Evolutionary conservation across 495 filamentous ascomycete genomes (phyloP).

Genomic region (Arthonia radiata): DNA sequence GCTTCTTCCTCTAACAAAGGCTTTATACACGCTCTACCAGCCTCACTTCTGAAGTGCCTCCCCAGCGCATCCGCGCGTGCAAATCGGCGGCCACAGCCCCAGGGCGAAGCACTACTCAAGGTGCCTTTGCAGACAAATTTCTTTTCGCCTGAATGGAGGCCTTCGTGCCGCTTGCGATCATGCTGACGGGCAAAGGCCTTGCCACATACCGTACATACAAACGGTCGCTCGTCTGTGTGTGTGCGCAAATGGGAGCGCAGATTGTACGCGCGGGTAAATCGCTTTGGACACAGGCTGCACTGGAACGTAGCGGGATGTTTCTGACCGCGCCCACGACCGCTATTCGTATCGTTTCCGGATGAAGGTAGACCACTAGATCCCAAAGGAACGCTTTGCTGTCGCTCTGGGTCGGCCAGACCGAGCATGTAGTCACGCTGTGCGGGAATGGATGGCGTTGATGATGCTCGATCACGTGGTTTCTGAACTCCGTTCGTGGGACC

Average conservation of each 20-base stretch:
- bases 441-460: slow-evolving; percentile 62
- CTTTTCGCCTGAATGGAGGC: slow-evolving; percentile 77
- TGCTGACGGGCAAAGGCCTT: slow-evolving; percentile 94
- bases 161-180: slow-evolving; percentile 77
- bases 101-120: slow-evolving; percentile 53
- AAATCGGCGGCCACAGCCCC: slow-evolving; percentile 86
- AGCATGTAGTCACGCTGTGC: slow-evolving; percentile 81
- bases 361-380: too few relatives aligned
- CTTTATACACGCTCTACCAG: slow-evolving; percentile 87
- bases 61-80: slow-evolving; percentile 88
- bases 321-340: slow-evolving; percentile 49
- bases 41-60: slow-evolving; percentile 90
- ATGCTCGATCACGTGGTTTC: slow-evolving; percentile 35
- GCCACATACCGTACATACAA: slow-evolving; percentile 86
- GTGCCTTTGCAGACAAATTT: slow-evolving; percentile 92
- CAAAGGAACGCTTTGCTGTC: too few relatives aligned
- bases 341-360: slow-evolving; percentile 21
- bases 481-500: too few relatives aligned
- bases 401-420: slow-evolving; percentile 68
- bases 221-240: slow-evolving; percentile 78
- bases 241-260: slow-evolving; percentile 77
- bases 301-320: slow-evolving; percentile 91
- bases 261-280: slow-evolving; percentile 76
- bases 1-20: slow-evolving; percentile 79
- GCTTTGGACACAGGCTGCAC: slow-evolving; percentile 63